Conservation (phyloP, 257 asterid species). For the Petunia axillaris region DNA sequence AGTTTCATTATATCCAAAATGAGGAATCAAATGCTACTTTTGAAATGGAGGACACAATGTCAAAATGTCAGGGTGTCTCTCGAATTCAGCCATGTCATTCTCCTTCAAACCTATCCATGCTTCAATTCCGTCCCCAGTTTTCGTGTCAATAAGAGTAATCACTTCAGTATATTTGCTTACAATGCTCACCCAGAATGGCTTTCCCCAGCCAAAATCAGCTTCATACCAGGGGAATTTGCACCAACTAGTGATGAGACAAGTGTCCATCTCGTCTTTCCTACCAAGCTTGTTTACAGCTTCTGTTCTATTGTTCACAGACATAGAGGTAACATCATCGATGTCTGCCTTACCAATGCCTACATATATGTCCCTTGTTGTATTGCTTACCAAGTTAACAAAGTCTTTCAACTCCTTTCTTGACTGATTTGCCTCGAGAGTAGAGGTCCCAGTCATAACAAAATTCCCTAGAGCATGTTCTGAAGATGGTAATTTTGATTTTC, state of each 20-base stretch:
- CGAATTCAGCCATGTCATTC: conserved; percentile 25
- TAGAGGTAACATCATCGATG: conserved; percentile 28
- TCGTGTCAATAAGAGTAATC: conserved; percentile 24
- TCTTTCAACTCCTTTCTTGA: not conserved
- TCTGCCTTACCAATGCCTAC: conserved; percentile 11
- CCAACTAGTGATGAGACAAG: conserved; percentile 16
- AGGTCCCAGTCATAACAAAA: conserved; percentile 7
- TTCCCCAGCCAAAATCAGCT: conserved; percentile 43
- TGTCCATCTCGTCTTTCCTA: not conserved
- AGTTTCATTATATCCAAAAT: not conserved
- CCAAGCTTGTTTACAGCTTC: not conserved
- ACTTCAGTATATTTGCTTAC: not conserved
- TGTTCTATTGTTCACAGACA: conserved; percentile 5
- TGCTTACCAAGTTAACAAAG: conserved; percentile 16
- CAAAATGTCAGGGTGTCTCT: not conserved
- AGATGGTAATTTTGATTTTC: not conserved
- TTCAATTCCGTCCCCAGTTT: conserved; percentile 30
- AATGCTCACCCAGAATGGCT: conserved; percentile 36
- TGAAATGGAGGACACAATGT: not conserved
- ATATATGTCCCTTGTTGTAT: not conserved
- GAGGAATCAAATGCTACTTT: conserved; percentile 14
- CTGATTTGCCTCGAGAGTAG: not conserved
- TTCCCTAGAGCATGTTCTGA: conserved; percentile 24
- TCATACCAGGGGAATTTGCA: conserved; percentile 24
- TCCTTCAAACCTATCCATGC: conserved; percentile 33